These are phyloP conservation scores for Musa beccarii DNA, from an alignment of 176 grass and related monocot species.

Conservation along the genomic window DNA sequence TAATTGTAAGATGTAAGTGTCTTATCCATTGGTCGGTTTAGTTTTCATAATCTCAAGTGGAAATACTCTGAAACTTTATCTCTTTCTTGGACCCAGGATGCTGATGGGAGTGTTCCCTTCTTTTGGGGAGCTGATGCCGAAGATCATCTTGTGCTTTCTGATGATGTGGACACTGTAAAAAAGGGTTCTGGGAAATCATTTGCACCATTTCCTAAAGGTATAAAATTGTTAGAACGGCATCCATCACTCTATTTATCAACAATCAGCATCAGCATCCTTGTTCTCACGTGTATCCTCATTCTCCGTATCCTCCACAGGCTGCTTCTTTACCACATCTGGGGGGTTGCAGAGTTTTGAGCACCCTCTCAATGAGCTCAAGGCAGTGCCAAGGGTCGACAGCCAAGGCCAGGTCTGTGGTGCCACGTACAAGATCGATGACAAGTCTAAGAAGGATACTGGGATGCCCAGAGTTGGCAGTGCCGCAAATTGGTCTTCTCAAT, in stretches of 20 bases:
- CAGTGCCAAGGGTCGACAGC: constrained; percentile 31
- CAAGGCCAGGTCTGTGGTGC: constrained; percentile 27
- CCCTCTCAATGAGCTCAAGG: constrained; percentile 24
- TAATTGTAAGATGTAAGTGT: too few species aligned
- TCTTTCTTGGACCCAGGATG: constrained; percentile 17
- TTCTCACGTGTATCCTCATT: neutral
- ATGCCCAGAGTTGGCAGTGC: constrained; percentile 31
- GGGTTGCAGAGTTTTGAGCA: constrained; percentile 34
- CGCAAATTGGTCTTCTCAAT: constrained; percentile 32
- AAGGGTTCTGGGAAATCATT: constrained; percentile 32
- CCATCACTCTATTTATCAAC: neutral
- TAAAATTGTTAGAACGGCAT: neutral
- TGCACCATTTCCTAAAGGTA: constrained; percentile 36
- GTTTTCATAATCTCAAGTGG: neutral
- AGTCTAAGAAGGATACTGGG: constrained; percentile 31
- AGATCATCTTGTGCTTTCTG: constrained; percentile 26
- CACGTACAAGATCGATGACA: constrained; percentile 19
- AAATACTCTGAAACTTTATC: neutral
- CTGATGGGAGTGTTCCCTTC: constrained; percentile 24
- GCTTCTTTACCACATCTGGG: constrained; percentile 33
- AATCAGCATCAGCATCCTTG: constrained; percentile 6
- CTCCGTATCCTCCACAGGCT: constrained; percentile 8
- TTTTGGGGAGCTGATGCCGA: constrained; percentile 30
- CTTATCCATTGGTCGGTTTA: neutral
- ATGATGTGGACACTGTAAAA: constrained; percentile 25